Evolutionary conservation across 164 flowering plant genomes (phyloP).

Genomic region (Annona cherimola): DNA sequence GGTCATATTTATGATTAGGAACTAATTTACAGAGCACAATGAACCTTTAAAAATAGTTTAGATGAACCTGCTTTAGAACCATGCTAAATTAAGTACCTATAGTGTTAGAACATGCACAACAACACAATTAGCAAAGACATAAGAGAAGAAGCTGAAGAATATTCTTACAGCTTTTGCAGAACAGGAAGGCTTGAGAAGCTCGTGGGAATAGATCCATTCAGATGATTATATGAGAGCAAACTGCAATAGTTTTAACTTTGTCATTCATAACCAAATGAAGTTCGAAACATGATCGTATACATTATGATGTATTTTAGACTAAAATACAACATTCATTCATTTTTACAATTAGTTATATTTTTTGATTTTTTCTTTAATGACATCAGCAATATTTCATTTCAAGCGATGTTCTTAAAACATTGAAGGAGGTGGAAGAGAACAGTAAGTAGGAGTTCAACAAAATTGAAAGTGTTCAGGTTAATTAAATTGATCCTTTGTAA

Average conservation of each 20-base stretch:
- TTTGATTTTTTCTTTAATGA: no score
- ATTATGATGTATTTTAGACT: no score
- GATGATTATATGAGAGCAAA: constrained; percentile 54
- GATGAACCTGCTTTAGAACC: neutral
- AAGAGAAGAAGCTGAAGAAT: constrained; percentile 1
- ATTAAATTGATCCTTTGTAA: neutral
- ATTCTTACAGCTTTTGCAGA: constrained; percentile 74
- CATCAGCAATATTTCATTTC: neutral
- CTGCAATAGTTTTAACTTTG: constrained; percentile 40
- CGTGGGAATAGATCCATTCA: constrained; percentile 62
- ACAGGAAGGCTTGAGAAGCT: constrained; percentile 55
- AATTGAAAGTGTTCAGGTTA: neutral
- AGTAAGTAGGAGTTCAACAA: neutral
- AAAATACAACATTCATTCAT: no score
- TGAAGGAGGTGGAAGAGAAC: neutral
- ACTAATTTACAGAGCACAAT: neutral
- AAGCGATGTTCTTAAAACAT: neutral
- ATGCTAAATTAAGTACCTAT: neutral
- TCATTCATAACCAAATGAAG: neutral
- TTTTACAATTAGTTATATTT: no score
- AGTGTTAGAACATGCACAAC: neutral
- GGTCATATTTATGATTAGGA: neutral
- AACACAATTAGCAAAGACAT: neutral
- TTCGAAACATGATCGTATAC: neutral
- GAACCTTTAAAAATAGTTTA: neutral